Conservation (phyloP, 805 yeast genomes). For the Teunomyces panamensis region DNA sequence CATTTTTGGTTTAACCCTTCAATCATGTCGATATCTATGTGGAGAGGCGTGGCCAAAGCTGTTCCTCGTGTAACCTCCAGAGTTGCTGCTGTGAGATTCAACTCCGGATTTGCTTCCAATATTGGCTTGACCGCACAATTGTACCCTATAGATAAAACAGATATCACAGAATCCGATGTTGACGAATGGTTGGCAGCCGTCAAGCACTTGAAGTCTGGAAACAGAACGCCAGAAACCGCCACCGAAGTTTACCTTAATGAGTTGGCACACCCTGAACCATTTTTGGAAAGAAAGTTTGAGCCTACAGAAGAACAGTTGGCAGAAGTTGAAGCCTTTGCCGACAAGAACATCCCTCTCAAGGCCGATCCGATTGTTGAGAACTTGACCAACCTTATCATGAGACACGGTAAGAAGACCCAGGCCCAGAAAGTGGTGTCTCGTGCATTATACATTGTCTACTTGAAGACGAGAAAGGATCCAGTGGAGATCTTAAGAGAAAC, state of each 20-base stretch:
- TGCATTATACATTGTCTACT: slow-evolving; percentile 76
- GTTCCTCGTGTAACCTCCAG: not conserved
- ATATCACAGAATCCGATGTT: slow-evolving; percentile 36
- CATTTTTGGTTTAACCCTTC: not conserved
- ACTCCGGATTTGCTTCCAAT: slow-evolving; percentile 4
- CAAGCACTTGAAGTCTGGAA: slow-evolving; percentile 33
- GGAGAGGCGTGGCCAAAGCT: slow-evolving; percentile 1
- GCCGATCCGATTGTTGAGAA: slow-evolving; percentile 72
- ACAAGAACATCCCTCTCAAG: slow-evolving; percentile 55
- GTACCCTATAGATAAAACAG: slow-evolving; percentile 36
- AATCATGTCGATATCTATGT: slow-evolving; percentile 1
- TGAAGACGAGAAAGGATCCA: slow-evolving; percentile 76
- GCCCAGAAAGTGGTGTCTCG: slow-evolving; percentile 73
- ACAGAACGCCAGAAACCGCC: slow-evolving; percentile 26
- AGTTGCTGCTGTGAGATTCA: slow-evolving; percentile 10
- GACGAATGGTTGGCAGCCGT: slow-evolving; percentile 49
- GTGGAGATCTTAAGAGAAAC: slow-evolving; percentile 69
- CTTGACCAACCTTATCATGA: slow-evolving; percentile 85
- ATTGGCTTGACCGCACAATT: slow-evolving; percentile 32
- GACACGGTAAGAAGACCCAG: slow-evolving; percentile 79
- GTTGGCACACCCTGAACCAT: slow-evolving; percentile 35
- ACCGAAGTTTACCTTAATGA: slow-evolving; percentile 39
- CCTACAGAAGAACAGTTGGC: slow-evolving; percentile 66
- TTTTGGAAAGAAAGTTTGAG: slow-evolving; percentile 39
- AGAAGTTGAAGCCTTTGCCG: slow-evolving; percentile 50